Percentiles rank a stretch among this genome's conserved stretches.
Evolutionary conservation across 2,329 filamentous ascomycete species (phyloP).

Genomic region (Penicillium rolfsii): DNA sequence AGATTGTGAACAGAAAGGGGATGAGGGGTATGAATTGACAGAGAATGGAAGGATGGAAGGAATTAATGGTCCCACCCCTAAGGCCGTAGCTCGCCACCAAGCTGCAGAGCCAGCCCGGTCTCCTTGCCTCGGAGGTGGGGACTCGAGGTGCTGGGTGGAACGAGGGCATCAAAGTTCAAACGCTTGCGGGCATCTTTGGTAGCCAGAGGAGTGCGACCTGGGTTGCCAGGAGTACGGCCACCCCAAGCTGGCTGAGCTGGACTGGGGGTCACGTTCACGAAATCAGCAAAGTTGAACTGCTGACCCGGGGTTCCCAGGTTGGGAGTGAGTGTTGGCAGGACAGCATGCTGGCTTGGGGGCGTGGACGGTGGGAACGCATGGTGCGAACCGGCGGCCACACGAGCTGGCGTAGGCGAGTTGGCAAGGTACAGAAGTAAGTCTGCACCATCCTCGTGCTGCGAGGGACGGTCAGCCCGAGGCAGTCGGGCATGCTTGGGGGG

Average conservation of each 20-base stretch:
- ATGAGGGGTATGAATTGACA: conserved; percentile 27
- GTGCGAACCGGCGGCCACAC: conserved; percentile 53
- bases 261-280: conserved; percentile 95
- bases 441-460: conserved; percentile 75
- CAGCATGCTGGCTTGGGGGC: conserved; percentile 68
- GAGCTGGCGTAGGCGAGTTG: conserved; percentile 85
- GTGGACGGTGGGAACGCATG: conserved; percentile 68
- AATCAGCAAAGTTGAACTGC: conserved; percentile 92
- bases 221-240: conserved; percentile 58
- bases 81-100: conserved; percentile 66
- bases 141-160: conserved; percentile 57
- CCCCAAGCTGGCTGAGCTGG: conserved; percentile 85
- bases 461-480: conserved; percentile 55
- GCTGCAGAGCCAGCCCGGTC: conserved; percentile 64
- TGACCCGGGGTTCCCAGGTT: conserved; percentile 77
- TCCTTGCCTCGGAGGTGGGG: conserved; percentile 48
- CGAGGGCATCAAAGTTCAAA: conserved; percentile 80
- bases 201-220: conserved; percentile 69
- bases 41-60: conserved; percentile 20
- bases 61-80: conserved; percentile 30
- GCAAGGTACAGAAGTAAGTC: conserved; percentile 83
- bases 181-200: conserved; percentile 71
- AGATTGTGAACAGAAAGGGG: conserved; percentile 18
- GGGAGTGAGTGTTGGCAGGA: conserved; percentile 55
- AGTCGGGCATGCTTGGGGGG: conserved; percentile 61